Base-by-base conservation (phyloP, 2,329 filamentous ascomycete species). In the Trichoderma aggressivum region DNA sequence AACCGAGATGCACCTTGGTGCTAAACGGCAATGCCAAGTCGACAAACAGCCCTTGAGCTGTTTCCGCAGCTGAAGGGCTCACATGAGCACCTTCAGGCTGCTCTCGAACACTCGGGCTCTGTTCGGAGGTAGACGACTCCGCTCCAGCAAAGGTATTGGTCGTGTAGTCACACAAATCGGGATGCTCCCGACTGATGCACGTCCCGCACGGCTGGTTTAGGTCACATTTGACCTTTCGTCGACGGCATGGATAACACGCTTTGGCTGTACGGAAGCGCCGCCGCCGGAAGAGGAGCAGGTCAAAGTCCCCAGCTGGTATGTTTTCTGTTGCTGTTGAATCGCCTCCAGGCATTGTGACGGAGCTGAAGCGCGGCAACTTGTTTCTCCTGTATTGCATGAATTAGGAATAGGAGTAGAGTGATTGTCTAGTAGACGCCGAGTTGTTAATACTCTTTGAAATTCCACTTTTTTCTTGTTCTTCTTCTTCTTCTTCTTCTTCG, bases 171-270 rank as follows among this genome's bases (percentile, higher is more conserved):
- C 63, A 66, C 47, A 66, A 50, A 39, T 66, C 63, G 32, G 63
- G 63, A 39, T 66, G 63, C 47, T 39, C 63, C 47, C 63, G 63
- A 66, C 47, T 56, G 47, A 56, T 66, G 63, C 63, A 66, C 21
- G 63, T 66, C 63, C 63, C 63, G 63, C 63, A 66, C 18, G 63
- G 63, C 63, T 66, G 63, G 28, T 66, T 66, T 26, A 66, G 63
- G 47, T 66, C 63, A 56, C 63, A 66, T 18, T 66, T 66, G 63
- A 66, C 63, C 24, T 66, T 66, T 18, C 63, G 63, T 39, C 63
- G 47, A 21, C 63, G 63, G 50, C 63, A 66, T 24, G 63, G 63
- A 56, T 66, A 66, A 18, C 63, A 66, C 3, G 63, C 63, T 39
- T 66, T 66, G 4, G 63, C 63, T 10, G 63, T 66, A 28, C 63